Evolutionary conservation across 129 eudicot species (phyloP), one percentile per base, ranked within the genome.

Genomic region (Helichrysum umbraculigerum): DNA sequence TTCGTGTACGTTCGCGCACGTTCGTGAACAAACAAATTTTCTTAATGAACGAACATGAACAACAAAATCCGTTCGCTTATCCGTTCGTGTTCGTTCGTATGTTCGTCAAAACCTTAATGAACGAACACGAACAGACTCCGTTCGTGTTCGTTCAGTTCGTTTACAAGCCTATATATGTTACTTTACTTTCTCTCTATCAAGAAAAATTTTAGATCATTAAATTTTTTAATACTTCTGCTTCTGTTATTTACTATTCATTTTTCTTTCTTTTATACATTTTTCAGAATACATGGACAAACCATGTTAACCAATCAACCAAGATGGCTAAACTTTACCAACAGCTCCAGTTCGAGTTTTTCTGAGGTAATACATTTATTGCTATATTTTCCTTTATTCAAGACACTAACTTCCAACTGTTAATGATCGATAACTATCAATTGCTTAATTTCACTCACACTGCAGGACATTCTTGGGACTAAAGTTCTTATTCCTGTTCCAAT

Each of bases 401-500:
- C 3, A 3, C 9, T 10, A 9, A 47, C 25, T 14, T 58, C 30
- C 11, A 9, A 58, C 22, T 58, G 11, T 57, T n/a, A n/a, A 21
- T 19, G 30, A 25, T 25, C 28, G 28, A 19, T 7, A 25, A 71
- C 39, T 9, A 54, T 2, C n/a, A 6, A 62, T 21, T 35, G 25
- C 41, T 9, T 61, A 75, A 8, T 64, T 4, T 28, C 35, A 61
- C 22, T 47, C 7, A 4, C 75, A 4, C 71, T 75, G 68, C 85
- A 92, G 98, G 96, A 86, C 73, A 68, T 84, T 51, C 66, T 86
- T 35, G 96, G 91, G 39, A 89, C 96, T 42, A 85, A 84, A 65
- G 93, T 81, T 52, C 65, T 92, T 82, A 79, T 92, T 75, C 98
- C 98, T 6, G 73, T 86, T 39, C 81, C 90, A 37, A 73, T 82